Evolutionary conservation across 192 early-diverging fungal genomes (phyloP).

Genomic region (Entomortierella lignicola): DNA sequence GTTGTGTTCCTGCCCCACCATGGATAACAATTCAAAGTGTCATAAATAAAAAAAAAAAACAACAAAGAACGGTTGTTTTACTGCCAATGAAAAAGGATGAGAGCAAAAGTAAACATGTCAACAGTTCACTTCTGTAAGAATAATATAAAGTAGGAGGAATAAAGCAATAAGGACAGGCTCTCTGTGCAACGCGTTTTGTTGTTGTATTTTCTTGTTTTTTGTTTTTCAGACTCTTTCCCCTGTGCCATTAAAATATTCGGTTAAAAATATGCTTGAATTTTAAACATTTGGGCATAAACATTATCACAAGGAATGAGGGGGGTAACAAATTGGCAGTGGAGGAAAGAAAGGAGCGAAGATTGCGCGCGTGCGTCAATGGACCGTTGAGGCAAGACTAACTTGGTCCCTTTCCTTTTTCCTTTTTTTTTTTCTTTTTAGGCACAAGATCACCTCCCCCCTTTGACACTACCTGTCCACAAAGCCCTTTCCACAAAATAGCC

Average conservation of each 20-base stretch:
- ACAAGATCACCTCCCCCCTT: conserved; percentile 15
- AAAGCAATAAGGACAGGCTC: conserved; percentile 1
- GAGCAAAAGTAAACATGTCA: too few species aligned
- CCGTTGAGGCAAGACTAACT: neutral
- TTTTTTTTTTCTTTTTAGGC: conserved; percentile 31
- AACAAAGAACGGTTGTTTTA: neutral
- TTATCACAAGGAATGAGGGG: too few species aligned
- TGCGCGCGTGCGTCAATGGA: too few species aligned
- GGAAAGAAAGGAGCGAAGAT: neutral
- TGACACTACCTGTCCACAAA: neutral
- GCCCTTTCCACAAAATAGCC: neutral
- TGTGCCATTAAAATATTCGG: too few species aligned
- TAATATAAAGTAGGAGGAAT: neutral
- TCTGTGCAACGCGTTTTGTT: conserved; percentile 6
- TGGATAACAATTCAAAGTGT: neutral
- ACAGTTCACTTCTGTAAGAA: neutral
- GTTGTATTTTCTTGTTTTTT: too few species aligned
- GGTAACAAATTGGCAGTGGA: neutral
- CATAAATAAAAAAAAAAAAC: neutral
- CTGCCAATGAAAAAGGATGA: too few species aligned
- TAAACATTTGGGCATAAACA: too few species aligned
- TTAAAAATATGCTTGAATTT: too few species aligned
- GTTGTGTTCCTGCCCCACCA: neutral
- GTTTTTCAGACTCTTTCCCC: too few species aligned
- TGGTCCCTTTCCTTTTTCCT: neutral